Evolutionary conservation across 2,329 filamentous ascomycete species (phyloP), one percentile per base, ranked within the genome.

Genomic region (Hymenoscyphus fraxineus): DNA sequence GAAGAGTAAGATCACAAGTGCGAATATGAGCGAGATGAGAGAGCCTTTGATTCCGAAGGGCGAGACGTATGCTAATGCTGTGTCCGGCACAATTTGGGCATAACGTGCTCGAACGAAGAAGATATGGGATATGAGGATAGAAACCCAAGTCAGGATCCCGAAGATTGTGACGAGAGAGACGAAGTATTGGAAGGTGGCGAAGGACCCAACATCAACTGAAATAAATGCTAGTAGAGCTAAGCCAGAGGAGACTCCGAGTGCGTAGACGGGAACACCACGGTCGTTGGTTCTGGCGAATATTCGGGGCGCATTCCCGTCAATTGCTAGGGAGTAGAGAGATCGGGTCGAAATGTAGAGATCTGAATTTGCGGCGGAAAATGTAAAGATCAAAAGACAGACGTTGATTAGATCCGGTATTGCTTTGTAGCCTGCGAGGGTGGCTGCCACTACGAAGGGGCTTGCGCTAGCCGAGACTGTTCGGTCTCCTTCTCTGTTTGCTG

Each of bases 1-100:
- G 74, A 91, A 95, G 58, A 96, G 73, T 0, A 89, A 85, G 66
- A 96, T 90, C 31, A 95, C 73, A 72, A 83, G 81, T 77, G 90
- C 93, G 78, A 93, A 88, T 73, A 81, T 79, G 1, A 95, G 81
- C 0, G 89, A 89, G 64, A 80, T 78, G 73, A 87, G 86, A 0
- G 88, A 92, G 9, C 92, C 92, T 65, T 76, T 83, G 44, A 88
- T 78, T n/a, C 92, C 91, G 12, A 93, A 82, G 0, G 92, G 92
- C 0, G 91, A 88, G 31, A 82, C 81, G 75, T 88, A 93, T 0
- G 86, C 84, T 66, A 91, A 78, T 38, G 78, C 76, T n/a, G 78
- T 77, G 73, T 87, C 75, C 15, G 82, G 76, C 7, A 91, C 78
- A 59, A 81, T 78, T 72, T 91, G 88, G 0, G 85, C 87, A 59